Conservation (phyloP, 441 rosid genomes). For the Melastoma candidum region DNA sequence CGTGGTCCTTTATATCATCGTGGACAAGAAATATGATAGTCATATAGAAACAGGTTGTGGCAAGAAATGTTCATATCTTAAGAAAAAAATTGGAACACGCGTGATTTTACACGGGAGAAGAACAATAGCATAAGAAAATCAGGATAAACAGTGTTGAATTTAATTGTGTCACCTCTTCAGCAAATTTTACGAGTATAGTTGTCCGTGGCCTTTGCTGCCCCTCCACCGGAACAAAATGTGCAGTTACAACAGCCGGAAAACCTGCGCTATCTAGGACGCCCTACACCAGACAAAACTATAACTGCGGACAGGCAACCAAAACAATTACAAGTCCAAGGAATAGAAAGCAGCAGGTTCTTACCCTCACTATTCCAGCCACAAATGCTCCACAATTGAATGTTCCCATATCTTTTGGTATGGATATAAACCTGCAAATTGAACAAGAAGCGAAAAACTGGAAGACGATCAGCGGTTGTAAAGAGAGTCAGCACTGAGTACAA, state of each 20-base stretch:
- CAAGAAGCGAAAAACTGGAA: neutral
- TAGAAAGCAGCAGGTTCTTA: conserved; percentile 23
- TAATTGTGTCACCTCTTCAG: conserved; percentile 60
- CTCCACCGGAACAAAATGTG: conserved; percentile 96
- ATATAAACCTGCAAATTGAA: conserved; percentile 57
- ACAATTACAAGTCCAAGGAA: conserved; percentile 1
- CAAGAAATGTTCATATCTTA: no score
- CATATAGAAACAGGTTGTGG: no score
- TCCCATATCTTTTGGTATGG: conserved; percentile 97
- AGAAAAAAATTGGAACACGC: no score
- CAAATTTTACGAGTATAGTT: conserved; percentile 89
- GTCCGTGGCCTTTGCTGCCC: conserved; percentile 93
- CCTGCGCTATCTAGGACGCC: conserved; percentile 91
- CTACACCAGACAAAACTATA: conserved; percentile 25
- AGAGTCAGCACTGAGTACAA: no score
- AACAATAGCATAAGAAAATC: no score
- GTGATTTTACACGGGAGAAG: no score
- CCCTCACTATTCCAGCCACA: conserved; percentile 96
- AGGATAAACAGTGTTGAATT: no score
- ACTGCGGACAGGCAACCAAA: conserved; percentile 11
- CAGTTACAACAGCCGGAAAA: conserved; percentile 93
- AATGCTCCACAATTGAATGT: conserved; percentile 94
- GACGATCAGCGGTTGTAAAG: no score
- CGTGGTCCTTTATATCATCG: no score
- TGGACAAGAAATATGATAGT: no score